These are phyloP conservation scores for Malus hybrid DNA, from an alignment of 331 rosid genomes.

Conservation along the genomic window DNA sequence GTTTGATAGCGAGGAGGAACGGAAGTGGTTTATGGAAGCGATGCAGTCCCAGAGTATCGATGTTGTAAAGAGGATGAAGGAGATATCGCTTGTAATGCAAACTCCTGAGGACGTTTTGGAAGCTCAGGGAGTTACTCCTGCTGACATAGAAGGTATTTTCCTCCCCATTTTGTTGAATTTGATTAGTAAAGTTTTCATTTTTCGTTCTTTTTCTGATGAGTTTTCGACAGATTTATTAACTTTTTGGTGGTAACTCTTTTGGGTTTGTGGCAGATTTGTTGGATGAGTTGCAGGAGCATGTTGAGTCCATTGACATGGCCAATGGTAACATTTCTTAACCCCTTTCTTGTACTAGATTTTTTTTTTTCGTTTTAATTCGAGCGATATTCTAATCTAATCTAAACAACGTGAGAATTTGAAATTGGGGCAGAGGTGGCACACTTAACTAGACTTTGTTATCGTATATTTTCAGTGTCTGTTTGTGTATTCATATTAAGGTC, in stretches of 20 bases:
- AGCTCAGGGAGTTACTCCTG: conserved; percentile 67
- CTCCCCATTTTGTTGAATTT: neutral
- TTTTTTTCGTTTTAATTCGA: too few relatives aligned
- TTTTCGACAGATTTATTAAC: neutral
- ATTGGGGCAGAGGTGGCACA: too few relatives aligned
- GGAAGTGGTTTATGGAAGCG: conserved; percentile 88
- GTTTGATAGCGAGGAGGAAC: conserved; percentile 70
- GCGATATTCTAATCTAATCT: too few relatives aligned
- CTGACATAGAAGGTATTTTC: conserved; percentile 66
- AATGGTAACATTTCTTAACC: conserved; percentile 28
- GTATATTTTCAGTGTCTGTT: neutral
- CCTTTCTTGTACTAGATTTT: neutral
- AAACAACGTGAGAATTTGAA: too few relatives aligned
- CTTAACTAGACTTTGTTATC: neutral
- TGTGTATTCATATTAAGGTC: neutral
- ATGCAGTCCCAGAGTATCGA: conserved; percentile 79
- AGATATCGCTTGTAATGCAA: conserved; percentile 79
- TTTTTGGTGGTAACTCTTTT: neutral
- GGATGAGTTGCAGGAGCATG: conserved; percentile 97
- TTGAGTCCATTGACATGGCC: conserved; percentile 77
- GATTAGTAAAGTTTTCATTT: neutral
- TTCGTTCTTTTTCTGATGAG: neutral
- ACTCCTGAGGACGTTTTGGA: conserved; percentile 82
- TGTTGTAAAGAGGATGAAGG: conserved; percentile 86
- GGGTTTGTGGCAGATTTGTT: conserved; percentile 52